A percentile compares a stretch with the other conserved stretches of the same genome.
Conservation (phyloP, 257 asterid species). For the Capsicum baccatum region DNA sequence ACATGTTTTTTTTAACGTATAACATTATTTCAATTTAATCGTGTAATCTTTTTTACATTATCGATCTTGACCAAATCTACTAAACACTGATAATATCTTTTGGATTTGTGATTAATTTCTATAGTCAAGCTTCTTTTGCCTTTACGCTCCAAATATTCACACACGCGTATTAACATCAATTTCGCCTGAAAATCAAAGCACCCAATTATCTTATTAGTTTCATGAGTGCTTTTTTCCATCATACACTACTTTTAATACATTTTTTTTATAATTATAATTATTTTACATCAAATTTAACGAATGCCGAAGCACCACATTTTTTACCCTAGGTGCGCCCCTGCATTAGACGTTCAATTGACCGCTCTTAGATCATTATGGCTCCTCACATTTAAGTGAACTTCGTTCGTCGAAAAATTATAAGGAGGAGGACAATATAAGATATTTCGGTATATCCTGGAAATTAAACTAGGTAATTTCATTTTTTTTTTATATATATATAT, state of each 20-base stretch:
- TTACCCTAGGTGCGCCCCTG: too few species aligned
- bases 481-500: too few species aligned
- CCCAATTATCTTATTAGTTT: too few species aligned
- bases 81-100: neutral
- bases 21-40: neutral
- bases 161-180: too few species aligned
- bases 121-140: neutral
- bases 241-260: too few species aligned
- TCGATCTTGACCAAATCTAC: neutral
- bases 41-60: neutral
- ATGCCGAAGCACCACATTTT: too few species aligned
- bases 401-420: conserved; percentile 29
- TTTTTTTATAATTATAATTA: too few species aligned
- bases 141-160: neutral
- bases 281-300: too few species aligned
- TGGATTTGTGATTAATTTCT: neutral
- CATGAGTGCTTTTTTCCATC: too few species aligned
- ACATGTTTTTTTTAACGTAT: conserved; percentile 48
- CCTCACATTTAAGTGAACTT: neutral
- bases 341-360: neutral
- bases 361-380: neutral
- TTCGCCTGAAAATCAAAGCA: too few species aligned
- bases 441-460: conserved; percentile 71
- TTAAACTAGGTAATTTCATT: neutral
- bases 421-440: conserved; percentile 37